Conservation (phyloP, 2,329 filamentous ascomycete genomes). For the Pseudogymnoascus sp. region DNA sequence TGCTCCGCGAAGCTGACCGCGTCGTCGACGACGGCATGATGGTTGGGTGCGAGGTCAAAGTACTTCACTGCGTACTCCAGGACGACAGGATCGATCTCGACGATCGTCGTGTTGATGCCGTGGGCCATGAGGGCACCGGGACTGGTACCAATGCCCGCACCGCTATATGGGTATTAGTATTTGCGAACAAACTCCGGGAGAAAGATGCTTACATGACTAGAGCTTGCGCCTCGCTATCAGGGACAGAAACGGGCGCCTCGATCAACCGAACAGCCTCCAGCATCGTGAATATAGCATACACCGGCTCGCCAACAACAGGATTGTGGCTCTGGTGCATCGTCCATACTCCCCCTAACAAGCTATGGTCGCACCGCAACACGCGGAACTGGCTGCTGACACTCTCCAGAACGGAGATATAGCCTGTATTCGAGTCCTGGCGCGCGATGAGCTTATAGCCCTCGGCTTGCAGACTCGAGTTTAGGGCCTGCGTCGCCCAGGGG, state of each 20-base stretch:
- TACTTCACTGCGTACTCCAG: slow-evolving; percentile 75
- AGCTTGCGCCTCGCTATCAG: slow-evolving; percentile 64
- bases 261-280: slow-evolving; percentile 84
- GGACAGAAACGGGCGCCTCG: slow-evolving; percentile 44
- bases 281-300: slow-evolving; percentile 95
- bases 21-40: slow-evolving; percentile 73
- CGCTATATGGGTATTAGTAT: slow-evolving; percentile 40
- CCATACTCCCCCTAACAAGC: slow-evolving; percentile 90
- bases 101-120: slow-evolving; percentile 83
- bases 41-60: slow-evolving; percentile 70
- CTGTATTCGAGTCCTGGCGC: slow-evolving; percentile 76
- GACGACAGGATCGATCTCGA: slow-evolving; percentile 89
- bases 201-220: slow-evolving; percentile 64
- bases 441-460: slow-evolving; percentile 70
- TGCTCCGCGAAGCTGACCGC: slow-evolving; percentile 60
- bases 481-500: slow-evolving; percentile 45
- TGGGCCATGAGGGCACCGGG: slow-evolving; percentile 80
- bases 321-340: slow-evolving; percentile 50
- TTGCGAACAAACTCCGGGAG: neutral
- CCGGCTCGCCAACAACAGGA: slow-evolving; percentile 61
- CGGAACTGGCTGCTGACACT: slow-evolving; percentile 63
- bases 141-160: slow-evolving; percentile 85
- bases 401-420: slow-evolving; percentile 86
- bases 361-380: slow-evolving; percentile 87
- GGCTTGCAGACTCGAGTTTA: slow-evolving; percentile 58